Base-by-base conservation (phyloP, 306 rosid species). In the Acacia acuminata region DNA sequence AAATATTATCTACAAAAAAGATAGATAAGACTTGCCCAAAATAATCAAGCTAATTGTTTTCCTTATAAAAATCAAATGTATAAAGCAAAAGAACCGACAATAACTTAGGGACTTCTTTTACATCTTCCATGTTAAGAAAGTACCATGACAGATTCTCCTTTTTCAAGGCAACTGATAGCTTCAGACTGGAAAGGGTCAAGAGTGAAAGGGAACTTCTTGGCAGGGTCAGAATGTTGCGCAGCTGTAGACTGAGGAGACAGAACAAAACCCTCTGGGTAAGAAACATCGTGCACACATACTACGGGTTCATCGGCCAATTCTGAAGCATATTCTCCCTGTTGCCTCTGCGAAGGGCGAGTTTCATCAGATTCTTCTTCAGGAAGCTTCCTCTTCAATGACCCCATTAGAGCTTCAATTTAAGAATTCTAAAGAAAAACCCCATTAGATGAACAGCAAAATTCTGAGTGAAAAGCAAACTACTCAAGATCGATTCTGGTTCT, bases 181-280 rank as follows among this genome's bases (percentile, higher is more conserved):
- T 90, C 91, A 8, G 93, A 85, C 79, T 96, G 99, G 72, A 96
- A 96, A 8, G 97, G 96, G 76, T 96, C 99, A 8, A 96, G 94
- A 80, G 92, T 16, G 85, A 96, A 96, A 13, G 94, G 92, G 77
- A 92, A 96, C n/a, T 53, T 87, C 84, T 90, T 96, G 12, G 99
- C 97, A 17, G 99, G 90, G 45, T 84, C 92, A 2, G 70, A 79
- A 77, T 42, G 43, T 17, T 68, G 76, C 15, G 24, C 51, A 34
- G 79, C 75, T 0, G 82, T 69, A 44, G 86, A 44, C 7, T 44
- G 69, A 7, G 85, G 76, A 85, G 82, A 32, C 13, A 66, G 78
- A 79, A 67, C 55, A 60, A 88, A 95, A 53, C 90, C 97, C 16
- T 87, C 91, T 10, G 98, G 99, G 69, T 90, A 93, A 4, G 97